Conservation (phyloP, 305 asterid species). For the Fraxinus platypoda region DNA sequence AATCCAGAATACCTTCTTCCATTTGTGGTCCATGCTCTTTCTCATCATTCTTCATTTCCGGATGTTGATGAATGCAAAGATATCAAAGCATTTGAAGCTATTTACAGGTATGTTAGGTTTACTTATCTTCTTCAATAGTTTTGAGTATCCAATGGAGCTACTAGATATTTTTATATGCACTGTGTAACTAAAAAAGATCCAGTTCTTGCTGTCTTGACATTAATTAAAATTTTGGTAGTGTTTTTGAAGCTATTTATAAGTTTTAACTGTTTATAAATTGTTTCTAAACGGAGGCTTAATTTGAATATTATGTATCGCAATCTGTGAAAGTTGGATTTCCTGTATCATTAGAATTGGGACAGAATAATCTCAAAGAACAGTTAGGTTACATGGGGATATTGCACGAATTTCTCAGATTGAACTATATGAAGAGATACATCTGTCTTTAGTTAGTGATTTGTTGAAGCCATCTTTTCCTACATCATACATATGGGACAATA, state of each 20-base stretch:
- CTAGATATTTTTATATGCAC: constrained; percentile 19
- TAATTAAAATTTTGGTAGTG: constrained; percentile 5
- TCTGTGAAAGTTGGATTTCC: neutral
- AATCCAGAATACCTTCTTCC: constrained; percentile 84
- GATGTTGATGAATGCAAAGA: constrained; percentile 81
- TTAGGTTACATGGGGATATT: neutral
- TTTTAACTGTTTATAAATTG: neutral
- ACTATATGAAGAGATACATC: constrained; percentile 8
- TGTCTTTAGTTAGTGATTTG: constrained; percentile 19
- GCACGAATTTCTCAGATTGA: constrained; percentile 10
- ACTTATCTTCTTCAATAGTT: constrained; percentile 19
- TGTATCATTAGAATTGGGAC: neutral
- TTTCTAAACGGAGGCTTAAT: neutral
- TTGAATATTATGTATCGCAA: neutral
- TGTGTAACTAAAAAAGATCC: constrained; percentile 17
- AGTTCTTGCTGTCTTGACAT: constrained; percentile 8
- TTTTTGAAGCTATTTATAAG: neutral
- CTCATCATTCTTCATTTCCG: constrained; percentile 82
- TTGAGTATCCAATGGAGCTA: constrained; percentile 7
- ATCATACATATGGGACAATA: neutral
- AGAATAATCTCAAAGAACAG: neutral
- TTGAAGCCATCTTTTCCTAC: neutral
- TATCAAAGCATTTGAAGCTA: constrained; percentile 64
- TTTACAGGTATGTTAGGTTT: constrained; percentile 72
- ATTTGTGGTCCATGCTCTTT: constrained; percentile 89